These are phyloP conservation scores for Coleophoma eucalyptorum DNA, from an alignment of 2,329 filamentous ascomycete genomes.

Conservation along the genomic window DNA sequence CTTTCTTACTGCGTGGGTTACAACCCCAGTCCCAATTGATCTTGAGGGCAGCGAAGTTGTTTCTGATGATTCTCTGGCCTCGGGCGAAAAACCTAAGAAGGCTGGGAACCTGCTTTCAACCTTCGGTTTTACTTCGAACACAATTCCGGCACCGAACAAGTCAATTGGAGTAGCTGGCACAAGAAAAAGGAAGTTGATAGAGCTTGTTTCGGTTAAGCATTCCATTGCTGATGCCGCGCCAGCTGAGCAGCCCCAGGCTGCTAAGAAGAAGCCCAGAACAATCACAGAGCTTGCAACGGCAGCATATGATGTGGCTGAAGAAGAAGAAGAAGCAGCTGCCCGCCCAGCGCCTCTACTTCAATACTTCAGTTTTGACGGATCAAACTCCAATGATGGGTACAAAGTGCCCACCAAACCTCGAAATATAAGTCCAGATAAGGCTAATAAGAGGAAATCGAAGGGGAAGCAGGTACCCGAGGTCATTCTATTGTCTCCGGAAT, in stretches of 20 bases:
- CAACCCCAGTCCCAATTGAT: background rate
- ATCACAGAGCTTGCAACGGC: conserved; percentile 77
- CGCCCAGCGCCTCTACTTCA: conserved; percentile 38
- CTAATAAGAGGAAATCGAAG: conserved; percentile 32
- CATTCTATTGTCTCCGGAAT: conserved; percentile 62
- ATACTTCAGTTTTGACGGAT: conserved; percentile 32
- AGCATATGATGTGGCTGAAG: conserved; percentile 48
- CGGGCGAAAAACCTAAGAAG: conserved; percentile 14
- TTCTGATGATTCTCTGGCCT: background rate
- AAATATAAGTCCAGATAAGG: conserved; percentile 13
- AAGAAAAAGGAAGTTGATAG: conserved; percentile 53
- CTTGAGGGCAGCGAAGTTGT: background rate
- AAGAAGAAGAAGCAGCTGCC: conserved; percentile 23
- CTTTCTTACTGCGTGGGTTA: conserved; percentile 2
- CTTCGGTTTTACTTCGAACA: conserved; percentile 32
- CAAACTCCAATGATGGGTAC: conserved; percentile 8
- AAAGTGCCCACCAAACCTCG: conserved; percentile 19
- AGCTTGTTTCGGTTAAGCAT: conserved; percentile 30
- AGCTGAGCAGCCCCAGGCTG: conserved; percentile 44
- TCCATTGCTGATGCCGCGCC: conserved; percentile 24
- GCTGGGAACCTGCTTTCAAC: conserved; percentile 33
- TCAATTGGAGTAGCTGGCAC: conserved; percentile 20
- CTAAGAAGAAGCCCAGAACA: conserved; percentile 69
- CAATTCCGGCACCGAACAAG: conserved; percentile 9
- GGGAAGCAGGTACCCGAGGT: conserved; percentile 33